Evolutionary conservation across 306 rosid species (phyloP), one percentile per base, ranked within the genome.

Genomic region (Coriaria nepalensis): DNA sequence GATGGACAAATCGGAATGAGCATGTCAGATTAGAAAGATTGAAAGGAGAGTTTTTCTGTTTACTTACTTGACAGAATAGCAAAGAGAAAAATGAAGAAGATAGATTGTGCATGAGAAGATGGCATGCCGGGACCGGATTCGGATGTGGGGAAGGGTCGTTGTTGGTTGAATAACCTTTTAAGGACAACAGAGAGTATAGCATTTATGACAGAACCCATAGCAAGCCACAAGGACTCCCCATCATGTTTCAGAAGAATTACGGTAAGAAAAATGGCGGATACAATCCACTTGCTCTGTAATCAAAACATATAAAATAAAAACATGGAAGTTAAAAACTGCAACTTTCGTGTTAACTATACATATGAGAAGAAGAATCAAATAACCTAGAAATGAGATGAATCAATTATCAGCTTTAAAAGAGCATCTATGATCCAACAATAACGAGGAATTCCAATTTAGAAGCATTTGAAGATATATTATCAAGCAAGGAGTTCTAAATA

Each of bases 111-210:
- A 45, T 90, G 97, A 10, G 97, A 68, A 46, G 97, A 90, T 4
- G 97, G 97, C 97, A 90, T 84, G 61, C 95, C 97, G 11, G 94
- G 97, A 64, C 77, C 97, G 7, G 94, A 69, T 79, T 72, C 77
- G 53, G 68, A 7, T 35, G 70, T 48, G 50, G 92, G 52, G 63
- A 57, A 42, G 38, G 95, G 97, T 33, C 95, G 77, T 55, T 84
- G 90, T 65, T 90, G 97, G 69, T 90, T 90, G 33, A 90, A 55
- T 52, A 84, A 52, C 48, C 29, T 56, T 65, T 90, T 90, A 15
- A 90, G 84, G 5, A 9, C 29, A 6, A 75, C 5, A 56, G 93
- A 78, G 45, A 84, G 71, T 6, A 65, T 0, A 4, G 71, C 56
- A 61, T 90, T 90, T 52, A 79, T 34, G 64, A 90, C 11, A 44